These are phyloP conservation scores for Neoarthrinium moseri DNA, from an alignment of 2,329 filamentous ascomycete genomes.

Conservation along the genomic window DNA sequence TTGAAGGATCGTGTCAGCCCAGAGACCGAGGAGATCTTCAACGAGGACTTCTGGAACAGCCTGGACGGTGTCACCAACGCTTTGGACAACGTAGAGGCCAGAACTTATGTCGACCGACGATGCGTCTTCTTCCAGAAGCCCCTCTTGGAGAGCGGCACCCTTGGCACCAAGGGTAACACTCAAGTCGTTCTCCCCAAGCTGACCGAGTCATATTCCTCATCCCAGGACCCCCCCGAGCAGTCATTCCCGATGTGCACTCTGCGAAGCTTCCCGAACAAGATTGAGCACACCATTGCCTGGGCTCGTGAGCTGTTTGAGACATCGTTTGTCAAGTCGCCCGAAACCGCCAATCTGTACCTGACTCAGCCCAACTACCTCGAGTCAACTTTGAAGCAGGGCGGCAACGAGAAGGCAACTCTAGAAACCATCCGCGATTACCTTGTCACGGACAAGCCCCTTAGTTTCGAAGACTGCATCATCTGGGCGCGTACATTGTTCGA, in stretches of 20 bases:
- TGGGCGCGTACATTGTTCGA: slow-evolving; percentile 96
- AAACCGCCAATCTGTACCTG: slow-evolving; percentile 92
- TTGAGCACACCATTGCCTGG: slow-evolving; percentile 99
- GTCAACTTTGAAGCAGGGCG: slow-evolving; percentile 83
- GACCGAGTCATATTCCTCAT: slow-evolving; percentile 96
- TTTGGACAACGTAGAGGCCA: slow-evolving; percentile 93
- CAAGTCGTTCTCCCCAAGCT: slow-evolving; percentile 89
- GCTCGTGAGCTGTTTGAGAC: slow-evolving; percentile 93
- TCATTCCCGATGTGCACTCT: slow-evolving; percentile 99
- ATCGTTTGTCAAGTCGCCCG: slow-evolving; percentile 88
- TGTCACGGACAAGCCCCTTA: slow-evolving; percentile 86
- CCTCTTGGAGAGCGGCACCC: slow-evolving; percentile 90
- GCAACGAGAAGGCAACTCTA: slow-evolving; percentile 90
- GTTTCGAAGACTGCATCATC: slow-evolving; percentile 92
- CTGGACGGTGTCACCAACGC: slow-evolving; percentile 95
- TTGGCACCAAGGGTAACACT: slow-evolving; percentile 99
- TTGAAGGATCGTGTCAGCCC: slow-evolving; percentile 86
- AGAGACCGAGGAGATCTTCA: slow-evolving; percentile 92
- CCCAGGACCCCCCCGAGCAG: slow-evolving; percentile 96
- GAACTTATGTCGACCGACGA: slow-evolving; percentile 92
- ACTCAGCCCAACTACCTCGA: slow-evolving; percentile 89
- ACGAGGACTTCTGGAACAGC: slow-evolving; percentile 85
- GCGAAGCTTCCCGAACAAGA: slow-evolving; percentile 95
- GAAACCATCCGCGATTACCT: slow-evolving; percentile 89
- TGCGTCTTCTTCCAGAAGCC: slow-evolving; percentile 99